These are phyloP conservation scores for Zygoascus ofunaensis DNA, from an alignment of 805 yeast species.

Conservation along the genomic window DNA sequence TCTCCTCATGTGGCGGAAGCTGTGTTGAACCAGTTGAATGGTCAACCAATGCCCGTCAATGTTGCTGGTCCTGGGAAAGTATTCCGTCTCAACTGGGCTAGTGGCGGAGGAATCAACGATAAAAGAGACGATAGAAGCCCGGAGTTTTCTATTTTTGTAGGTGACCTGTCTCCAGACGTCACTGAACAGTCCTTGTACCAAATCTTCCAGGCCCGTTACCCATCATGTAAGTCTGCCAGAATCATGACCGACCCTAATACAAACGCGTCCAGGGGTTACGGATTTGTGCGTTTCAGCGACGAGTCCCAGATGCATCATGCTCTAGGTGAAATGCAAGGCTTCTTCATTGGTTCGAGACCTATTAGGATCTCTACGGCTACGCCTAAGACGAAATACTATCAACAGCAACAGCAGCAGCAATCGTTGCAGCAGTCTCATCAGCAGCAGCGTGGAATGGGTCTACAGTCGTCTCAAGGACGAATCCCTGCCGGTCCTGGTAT, in stretches of 20 bases:
- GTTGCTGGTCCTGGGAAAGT: slow-evolving; percentile 24
- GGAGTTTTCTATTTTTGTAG: slow-evolving; percentile 72
- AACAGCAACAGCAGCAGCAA: neutral
- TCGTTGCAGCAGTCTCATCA: slow-evolving; percentile 9
- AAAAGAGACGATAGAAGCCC: slow-evolving; percentile 26
- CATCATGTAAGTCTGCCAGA: slow-evolving; percentile 67
- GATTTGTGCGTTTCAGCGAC: slow-evolving; percentile 70
- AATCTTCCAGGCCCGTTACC: slow-evolving; percentile 57
- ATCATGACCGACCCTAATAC: slow-evolving; percentile 68
- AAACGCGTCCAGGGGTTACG: slow-evolving; percentile 72
- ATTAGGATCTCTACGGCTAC: slow-evolving; percentile 69
- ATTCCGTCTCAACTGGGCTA: slow-evolving; percentile 76
- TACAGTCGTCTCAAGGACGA: slow-evolving; percentile 9
- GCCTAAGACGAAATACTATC: slow-evolving; percentile 35
- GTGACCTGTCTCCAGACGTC: slow-evolving; percentile 69
- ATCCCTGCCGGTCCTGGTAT: slow-evolving; percentile 2
- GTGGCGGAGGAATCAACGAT: slow-evolving; percentile 38
- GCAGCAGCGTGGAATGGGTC: slow-evolving; percentile 3
- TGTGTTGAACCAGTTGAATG: slow-evolving; percentile 60
- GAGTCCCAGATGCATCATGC: slow-evolving; percentile 66
- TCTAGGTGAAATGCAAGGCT: slow-evolving; percentile 73
- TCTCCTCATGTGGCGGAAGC: slow-evolving; percentile 49
- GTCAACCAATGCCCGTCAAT: slow-evolving; percentile 55
- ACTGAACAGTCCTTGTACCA: slow-evolving; percentile 58
- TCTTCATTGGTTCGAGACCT: slow-evolving; percentile 59